Base-by-base conservation (phyloP, 179 eudicot genomes). In the Sideroxylon spinosum region DNA sequence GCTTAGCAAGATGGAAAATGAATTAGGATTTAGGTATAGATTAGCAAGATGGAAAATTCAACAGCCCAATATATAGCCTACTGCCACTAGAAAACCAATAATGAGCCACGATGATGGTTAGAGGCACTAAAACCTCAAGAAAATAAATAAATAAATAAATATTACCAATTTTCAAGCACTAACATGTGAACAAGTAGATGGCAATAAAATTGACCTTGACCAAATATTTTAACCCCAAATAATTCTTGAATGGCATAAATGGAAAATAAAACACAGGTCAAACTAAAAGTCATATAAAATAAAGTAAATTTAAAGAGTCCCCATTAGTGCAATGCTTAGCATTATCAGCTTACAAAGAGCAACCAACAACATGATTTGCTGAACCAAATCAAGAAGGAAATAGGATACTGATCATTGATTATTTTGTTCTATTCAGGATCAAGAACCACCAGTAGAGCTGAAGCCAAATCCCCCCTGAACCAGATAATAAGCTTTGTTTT, bases 341-440 rank as follows among this genome's bases (percentile, higher is more conserved):
- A 37, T 37, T 37, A 37, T 37, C 44, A 0, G 6, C 32, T 68
- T n/a, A 56, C 9, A 29, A 67, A 68, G 32, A 77, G 25, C 56
- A 32, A 68, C 22, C 22, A 57, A 44, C 32, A 53, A n/a, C 13
- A 56, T 56, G 32, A 77, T 3, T 57, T 29, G 1, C 67, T 20
- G 67, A 56, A n/a, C 7, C 25, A 76, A 19, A 48, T 20, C 23
- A 23, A 59, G 25, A 81, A 72, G 81, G 78, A 77, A 79, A 88
- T 73, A 90, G 99, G 98, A 95, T 95, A 95, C 99, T 96, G 99
- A 87, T 96, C 99, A 81, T 89, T 96, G 78, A 96, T 94, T 64
- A 91, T 82, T 79, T 78, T 92, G 88, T 96, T 96, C 84, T 96
- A 98, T 63, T 96, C 99, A 69, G 99, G 99, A 78, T 96, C 99